Conservation (phyloP, 176 grass and related monocot genomes). For the Oryza glumipatula region DNA sequence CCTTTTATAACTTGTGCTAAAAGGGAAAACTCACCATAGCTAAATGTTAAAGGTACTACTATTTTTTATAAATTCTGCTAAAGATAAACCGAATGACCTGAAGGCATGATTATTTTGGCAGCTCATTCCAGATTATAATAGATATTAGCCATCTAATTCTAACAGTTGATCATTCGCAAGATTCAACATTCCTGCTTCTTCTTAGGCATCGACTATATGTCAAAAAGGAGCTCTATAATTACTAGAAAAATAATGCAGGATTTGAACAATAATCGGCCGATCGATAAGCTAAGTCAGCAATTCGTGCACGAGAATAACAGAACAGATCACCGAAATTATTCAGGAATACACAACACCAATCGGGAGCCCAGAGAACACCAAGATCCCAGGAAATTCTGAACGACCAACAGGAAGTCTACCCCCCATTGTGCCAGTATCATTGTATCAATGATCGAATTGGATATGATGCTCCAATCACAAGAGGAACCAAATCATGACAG, state of each 20-base stretch:
- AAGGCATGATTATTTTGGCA: neutral
- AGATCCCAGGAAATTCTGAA: neutral
- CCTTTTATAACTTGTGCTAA: neutral
- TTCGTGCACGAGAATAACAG: neutral
- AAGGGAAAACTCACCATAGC: neutral
- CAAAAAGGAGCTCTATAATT: neutral
- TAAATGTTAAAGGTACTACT: neutral
- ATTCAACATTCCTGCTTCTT: neutral
- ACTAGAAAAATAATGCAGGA: neutral
- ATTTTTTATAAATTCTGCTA: neutral
- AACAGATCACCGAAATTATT: neutral
- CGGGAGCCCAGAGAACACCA: neutral
- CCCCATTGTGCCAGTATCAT: neutral
- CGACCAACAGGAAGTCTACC: neutral
- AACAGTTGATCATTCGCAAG: neutral
- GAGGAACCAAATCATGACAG: neutral
- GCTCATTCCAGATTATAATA: neutral
- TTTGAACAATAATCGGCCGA: neutral
- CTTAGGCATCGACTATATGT: neutral
- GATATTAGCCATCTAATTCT: neutral
- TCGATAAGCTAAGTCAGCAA: neutral
- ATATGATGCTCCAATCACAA: neutral
- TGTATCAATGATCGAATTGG: neutral
- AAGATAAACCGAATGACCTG: slow-evolving; percentile 9
- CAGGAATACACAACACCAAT: neutral